phyloP scores from a whole-genome alignment of 129 eudicot genomes.

The Apium graveolens region DNA sequence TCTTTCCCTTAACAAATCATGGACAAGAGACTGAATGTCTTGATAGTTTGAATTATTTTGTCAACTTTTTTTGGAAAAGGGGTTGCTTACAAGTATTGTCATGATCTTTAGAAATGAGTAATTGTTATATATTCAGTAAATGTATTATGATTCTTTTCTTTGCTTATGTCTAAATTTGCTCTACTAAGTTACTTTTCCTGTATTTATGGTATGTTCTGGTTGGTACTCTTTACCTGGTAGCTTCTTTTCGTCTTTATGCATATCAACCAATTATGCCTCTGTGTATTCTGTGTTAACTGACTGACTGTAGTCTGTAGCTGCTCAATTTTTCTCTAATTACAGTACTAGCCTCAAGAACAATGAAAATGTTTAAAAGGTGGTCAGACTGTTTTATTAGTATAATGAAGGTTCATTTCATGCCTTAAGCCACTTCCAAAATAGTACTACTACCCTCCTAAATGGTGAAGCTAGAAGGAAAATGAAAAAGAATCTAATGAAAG shows the following conservation, averaged over 20 bases:
- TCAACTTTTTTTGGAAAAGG: neutral
- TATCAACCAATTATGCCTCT: slow-evolving; percentile 1
- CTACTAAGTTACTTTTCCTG: neutral
- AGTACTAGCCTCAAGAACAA: neutral
- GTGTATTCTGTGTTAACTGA: neutral
- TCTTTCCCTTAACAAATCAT: neutral
- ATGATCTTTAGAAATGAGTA: neutral
- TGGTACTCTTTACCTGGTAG: neutral
- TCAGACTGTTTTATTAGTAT: neutral
- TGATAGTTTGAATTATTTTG: neutral
- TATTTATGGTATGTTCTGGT: slow-evolving; percentile 2
- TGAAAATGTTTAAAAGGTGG: neutral
- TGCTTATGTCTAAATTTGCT: neutral
- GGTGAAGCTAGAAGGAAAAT: neutral
- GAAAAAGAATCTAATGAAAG: neutral
- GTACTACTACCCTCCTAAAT: neutral
- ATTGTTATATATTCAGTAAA: neutral
- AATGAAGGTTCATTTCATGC: neutral
- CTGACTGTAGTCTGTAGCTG: too few species aligned
- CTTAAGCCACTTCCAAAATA: neutral
- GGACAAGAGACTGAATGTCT: neutral
- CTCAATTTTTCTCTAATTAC: neutral
- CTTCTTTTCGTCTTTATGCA: slow-evolving; percentile 1
- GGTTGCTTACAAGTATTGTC: neutral
- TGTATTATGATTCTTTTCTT: neutral